Evolutionary conservation across 2,329 filamentous ascomycete genomes (phyloP).

Genomic region (Colletotrichum tabaci): DNA sequence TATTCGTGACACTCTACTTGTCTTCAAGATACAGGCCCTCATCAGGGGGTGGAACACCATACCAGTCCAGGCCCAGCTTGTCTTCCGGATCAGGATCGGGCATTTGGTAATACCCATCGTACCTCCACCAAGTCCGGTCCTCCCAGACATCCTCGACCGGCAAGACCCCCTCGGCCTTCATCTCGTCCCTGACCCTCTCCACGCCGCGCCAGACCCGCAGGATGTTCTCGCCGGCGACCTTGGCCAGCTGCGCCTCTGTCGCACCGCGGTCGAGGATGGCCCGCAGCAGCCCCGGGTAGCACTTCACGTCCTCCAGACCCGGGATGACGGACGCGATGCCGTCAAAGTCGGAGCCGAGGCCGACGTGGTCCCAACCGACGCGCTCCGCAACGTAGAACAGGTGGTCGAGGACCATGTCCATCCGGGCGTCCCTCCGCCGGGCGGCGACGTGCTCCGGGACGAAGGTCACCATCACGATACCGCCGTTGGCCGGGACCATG

Average conservation of each 20-base stretch:
- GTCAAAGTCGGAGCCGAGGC: constrained; percentile 56
- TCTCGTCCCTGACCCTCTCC: constrained; percentile 46
- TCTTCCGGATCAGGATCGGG: constrained; percentile 52
- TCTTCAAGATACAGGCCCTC: constrained; percentile 34
- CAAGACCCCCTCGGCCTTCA: constrained; percentile 49
- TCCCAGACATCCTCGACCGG: constrained; percentile 55
- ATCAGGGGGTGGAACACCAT: constrained; percentile 43
- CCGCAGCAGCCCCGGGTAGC: constrained; percentile 51
- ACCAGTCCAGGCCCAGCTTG: constrained; percentile 50
- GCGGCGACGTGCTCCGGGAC: constrained; percentile 48
- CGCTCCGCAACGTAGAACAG: constrained; percentile 48
- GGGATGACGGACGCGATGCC: constrained; percentile 49
- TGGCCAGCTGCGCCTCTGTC: constrained; percentile 54
- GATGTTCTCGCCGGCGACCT: constrained; percentile 56
- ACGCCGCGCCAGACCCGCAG: constrained; percentile 52
- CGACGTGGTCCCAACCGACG: constrained; percentile 55
- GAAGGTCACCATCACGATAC: constrained; percentile 58
- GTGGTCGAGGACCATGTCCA: constrained; percentile 53
- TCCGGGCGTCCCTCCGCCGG: constrained; percentile 45
- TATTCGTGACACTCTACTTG: not conserved
- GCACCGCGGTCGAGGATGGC: constrained; percentile 56
- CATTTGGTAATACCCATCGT: constrained; percentile 52
- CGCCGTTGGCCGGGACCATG: constrained; percentile 52
- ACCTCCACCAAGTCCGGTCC: constrained; percentile 52
- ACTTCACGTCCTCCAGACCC: constrained; percentile 49